These are phyloP conservation scores for Rubia peregrina DNA, from an alignment of 305 asterid species.

Conservation along the genomic window DNA sequence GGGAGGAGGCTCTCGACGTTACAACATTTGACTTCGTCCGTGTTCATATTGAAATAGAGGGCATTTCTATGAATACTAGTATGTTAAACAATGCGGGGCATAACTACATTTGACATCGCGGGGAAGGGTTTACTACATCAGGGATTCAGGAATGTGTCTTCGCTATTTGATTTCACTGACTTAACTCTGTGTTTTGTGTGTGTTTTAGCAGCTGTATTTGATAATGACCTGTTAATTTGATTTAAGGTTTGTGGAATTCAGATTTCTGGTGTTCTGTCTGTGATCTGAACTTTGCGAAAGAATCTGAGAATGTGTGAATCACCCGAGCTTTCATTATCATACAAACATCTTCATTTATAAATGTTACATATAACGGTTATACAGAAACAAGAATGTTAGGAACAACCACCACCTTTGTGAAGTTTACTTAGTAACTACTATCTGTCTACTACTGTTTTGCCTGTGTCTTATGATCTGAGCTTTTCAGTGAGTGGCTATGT, in stretches of 20 bases:
- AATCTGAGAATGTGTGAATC: not conserved
- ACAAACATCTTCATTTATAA: slow-evolving; percentile 5
- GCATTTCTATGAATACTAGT: not conserved
- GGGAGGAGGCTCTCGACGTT: no score
- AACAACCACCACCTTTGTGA: not conserved
- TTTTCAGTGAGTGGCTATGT: slow-evolving; percentile 19
- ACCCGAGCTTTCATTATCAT: not conserved
- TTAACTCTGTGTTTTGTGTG: no score
- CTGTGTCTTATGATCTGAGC: not conserved
- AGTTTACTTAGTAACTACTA: not conserved
- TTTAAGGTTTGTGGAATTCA: not conserved
- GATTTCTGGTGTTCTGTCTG: not conserved
- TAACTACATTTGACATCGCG: no score
- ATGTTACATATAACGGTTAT: not conserved
- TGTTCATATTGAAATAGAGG: not conserved
- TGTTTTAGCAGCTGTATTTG: no score
- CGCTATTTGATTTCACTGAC: no score
- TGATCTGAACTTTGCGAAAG: not conserved
- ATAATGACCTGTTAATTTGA: no score
- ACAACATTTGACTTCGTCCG: no score
- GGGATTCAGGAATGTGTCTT: no score
- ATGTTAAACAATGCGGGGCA: no score
- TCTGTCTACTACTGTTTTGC: slow-evolving; percentile 4
- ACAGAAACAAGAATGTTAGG: slow-evolving; percentile 5
- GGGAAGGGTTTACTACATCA: no score